Evolutionary conservation across 805 yeast genomes (phyloP), one percentile per base, ranked within the genome.

Genomic region (Cyberlindnera americana): DNA sequence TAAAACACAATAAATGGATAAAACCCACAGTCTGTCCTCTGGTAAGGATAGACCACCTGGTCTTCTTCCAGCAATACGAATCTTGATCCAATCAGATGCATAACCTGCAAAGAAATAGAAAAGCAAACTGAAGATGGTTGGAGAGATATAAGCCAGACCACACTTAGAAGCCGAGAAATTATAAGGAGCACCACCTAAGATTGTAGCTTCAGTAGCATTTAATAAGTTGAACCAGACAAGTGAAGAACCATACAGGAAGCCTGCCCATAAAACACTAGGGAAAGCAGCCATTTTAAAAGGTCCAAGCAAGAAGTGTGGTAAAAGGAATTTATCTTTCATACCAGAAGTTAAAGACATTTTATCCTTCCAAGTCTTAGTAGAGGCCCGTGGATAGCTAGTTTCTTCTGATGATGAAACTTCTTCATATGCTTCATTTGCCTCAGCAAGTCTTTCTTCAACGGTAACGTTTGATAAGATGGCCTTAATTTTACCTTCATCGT

Each of bases 211-310:
- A 0, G 81, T 75, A 14, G 67, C 77, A 42, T 72, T 73, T 41
- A 72, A 59, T 35, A 75, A 64, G 34, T 69, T 63, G 52, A 69
- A 72, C 72, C 74, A 72, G 35, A 67, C 65, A 19, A 73, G 57
- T 6, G 74, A 65, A 9, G 69, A 54, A 10, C 80, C 81, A 46
- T 73, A 73, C 23, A 67, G 59, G 47, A 75, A 64, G 1, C 83
- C 82, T 13, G 75, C 69, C 69, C 77, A 81, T 15, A 77, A 49
- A 3, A 79, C 76, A n/a, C 72, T 66, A 4, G 84, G 82, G 43
- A 71, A 66, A 34, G 65, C 67, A 4, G 65, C 57, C 67, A 70
- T 65, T 26, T 54, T 53, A 43, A 65, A 59, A 3, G 73, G 71
- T 19, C 66, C 72, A 38, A 53, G 46, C 44, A 64, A 50, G 49